Evolutionary conservation across 108 stramenopile species (phyloP), one percentile per base, ranked within the genome.

Genomic region (Aurantiochytrium sp.): DNA sequence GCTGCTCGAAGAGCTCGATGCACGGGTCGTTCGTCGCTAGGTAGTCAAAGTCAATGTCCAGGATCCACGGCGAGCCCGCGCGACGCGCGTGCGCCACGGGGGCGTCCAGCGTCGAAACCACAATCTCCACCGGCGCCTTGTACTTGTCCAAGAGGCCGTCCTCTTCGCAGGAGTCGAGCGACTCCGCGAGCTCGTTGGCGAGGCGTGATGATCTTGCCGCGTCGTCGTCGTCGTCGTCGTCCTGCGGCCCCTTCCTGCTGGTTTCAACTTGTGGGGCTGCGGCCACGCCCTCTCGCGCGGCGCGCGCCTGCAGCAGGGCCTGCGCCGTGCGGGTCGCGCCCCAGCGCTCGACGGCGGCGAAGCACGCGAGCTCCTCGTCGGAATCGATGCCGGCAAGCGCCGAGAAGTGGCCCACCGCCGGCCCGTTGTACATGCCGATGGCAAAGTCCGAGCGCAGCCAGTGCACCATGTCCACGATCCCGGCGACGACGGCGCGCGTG

Each of bases 361-460:
- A 65, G 24, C 59, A 65, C 22, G 22, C 59, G 34, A 65, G 59
- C 59, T 65, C 24, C 27, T 65, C 59, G 2, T 65, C 59, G 22
- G 22, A 12, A 34, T 65, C 59, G 59, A 65, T 65, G 8, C 59
- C 59, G 8, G 59, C 59, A 6, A 24, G 6, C 19, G 59, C 59
- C 4, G 24, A 27, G 39, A 30, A 81, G 24, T 24, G n/a, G 17
- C 73, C 73, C 36, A 48, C 42, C 10, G 12, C 17, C n/a, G 73
- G 73, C 6, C 73, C 73, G 32, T 81, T 81, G 73, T 81, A 81
- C 30, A 27, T 48, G 73, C 73, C 73, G 8, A 41, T 30, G 27
- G 21, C 24, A 81, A 81, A 81, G 24, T 81, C 73, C 12, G 73
- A 81, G n/a, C 73, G 21, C 36, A 81, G 36, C 73, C 73, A 81